A percentile compares a stretch with the other conserved stretches of the same genome.
These are phyloP conservation scores for Paspalum vaginatum DNA, from an alignment of 176 grass and related monocot genomes.

Conservation along the genomic window DNA sequence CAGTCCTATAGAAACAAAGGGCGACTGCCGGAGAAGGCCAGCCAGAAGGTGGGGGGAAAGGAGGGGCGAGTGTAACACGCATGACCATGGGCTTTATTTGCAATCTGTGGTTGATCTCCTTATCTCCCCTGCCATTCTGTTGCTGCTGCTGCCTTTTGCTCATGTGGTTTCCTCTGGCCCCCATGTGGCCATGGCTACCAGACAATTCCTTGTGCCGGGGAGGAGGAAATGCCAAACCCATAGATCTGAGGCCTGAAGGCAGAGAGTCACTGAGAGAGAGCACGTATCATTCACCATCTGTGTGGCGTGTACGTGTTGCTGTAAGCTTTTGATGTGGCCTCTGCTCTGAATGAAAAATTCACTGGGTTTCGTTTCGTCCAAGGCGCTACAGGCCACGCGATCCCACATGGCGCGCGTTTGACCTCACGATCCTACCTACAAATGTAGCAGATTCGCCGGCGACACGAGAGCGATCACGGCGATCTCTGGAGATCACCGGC, in stretches of 20 bases:
- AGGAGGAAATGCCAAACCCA: constrained; percentile 37
- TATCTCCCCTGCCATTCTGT: constrained; percentile 33
- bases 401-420: constrained; percentile 29
- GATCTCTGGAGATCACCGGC: no score
- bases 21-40: no score
- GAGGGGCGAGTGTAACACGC: no score
- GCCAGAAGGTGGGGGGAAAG: no score
- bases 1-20: no score
- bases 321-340: not conserved
- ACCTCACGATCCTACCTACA: not conserved
- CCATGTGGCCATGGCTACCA: constrained; percentile 46
- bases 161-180: constrained; percentile 29
- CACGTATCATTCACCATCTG: not conserved
- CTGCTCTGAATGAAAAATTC: not conserved
- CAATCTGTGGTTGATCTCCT: constrained; percentile 34
- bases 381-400: not conserved
- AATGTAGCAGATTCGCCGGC: not conserved
- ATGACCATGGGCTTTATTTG: no score
- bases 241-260: constrained; percentile 35
- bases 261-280: no score
- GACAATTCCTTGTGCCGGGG: constrained; percentile 45
- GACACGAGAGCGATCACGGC: not conserved
- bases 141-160: not conserved
- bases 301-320: no score
- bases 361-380: not conserved